Evolutionary conservation across 2,329 filamentous ascomycete species (phyloP).

Genomic region (Pseudogymnoascus sp.): DNA sequence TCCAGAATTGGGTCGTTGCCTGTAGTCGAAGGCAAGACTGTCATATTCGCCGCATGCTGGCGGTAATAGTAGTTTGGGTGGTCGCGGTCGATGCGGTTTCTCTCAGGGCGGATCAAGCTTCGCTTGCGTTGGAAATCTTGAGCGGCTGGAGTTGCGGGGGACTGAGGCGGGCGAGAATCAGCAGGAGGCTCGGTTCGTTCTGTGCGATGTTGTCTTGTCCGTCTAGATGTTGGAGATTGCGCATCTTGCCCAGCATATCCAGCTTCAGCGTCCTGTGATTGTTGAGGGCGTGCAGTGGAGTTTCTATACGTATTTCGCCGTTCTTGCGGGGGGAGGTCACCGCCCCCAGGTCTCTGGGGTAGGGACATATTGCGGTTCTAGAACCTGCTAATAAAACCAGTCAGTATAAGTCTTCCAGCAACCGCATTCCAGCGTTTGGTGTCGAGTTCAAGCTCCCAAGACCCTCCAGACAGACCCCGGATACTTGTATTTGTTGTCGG

Average conservation of each 20-base stretch:
- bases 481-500: neutral
- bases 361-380: conserved; percentile 43
- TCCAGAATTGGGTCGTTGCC: conserved; percentile 85
- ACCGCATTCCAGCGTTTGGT: neutral
- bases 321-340: conserved; percentile 49
- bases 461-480: neutral
- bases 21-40: conserved; percentile 79
- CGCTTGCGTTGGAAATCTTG: conserved; percentile 59
- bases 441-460: neutral
- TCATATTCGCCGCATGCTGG: conserved; percentile 90
- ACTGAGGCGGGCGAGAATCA: conserved; percentile 18
- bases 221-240: conserved; percentile 7
- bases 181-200: conserved; percentile 35
- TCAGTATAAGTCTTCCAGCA: neutral
- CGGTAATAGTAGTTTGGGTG: conserved; percentile 96
- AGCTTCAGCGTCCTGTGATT: conserved; percentile 63
- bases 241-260: conserved; percentile 31
- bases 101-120: conserved; percentile 82
- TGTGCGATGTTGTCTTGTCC: conserved; percentile 7
- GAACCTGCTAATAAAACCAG: neutral
- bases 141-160: conserved; percentile 24
- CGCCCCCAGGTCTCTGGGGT: conserved; percentile 56
- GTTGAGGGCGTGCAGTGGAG: conserved; percentile 57
- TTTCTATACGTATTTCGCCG: conserved; percentile 58
- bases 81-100: conserved; percentile 73